A percentile compares a stretch with the other conserved stretches of the same genome.
Evolutionary conservation across 1,284 basidiomycete genomes (phyloP).

Genomic region (Anthracocystis walkeri): DNA sequence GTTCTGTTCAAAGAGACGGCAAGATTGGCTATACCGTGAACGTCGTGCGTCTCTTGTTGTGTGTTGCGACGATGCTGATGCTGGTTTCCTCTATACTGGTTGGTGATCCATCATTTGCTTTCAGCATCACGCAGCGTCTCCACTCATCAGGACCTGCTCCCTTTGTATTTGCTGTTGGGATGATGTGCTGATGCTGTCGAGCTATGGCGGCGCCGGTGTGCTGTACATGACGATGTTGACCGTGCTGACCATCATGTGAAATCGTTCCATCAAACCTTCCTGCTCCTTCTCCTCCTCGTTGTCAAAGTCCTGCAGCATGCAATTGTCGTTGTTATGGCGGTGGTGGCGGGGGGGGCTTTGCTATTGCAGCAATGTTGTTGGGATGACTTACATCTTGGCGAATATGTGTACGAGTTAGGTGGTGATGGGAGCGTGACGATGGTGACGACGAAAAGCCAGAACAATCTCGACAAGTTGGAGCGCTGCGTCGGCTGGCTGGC

Average conservation of each 20-base stretch:
- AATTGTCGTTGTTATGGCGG: neutral
- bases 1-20: too few relatives aligned
- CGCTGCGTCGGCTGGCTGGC: neutral
- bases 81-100: too few relatives aligned
- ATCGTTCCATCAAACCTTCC: neutral
- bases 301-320: conserved; percentile 9
- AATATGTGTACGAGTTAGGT: conserved; percentile 32
- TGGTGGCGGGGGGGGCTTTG: neutral
- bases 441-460: conserved; percentile 16
- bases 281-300: neutral
- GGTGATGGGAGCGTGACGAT: conserved; percentile 34
- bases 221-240: neutral
- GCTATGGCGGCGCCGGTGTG: neutral
- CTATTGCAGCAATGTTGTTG: conserved; percentile 21
- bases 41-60: too few relatives aligned
- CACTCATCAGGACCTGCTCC: neutral
- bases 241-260: neutral
- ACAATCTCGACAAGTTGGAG: conserved; percentile 4
- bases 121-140: neutral
- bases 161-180: neutral
- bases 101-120: too few relatives aligned
- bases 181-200: neutral
- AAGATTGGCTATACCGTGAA: too few relatives aligned
- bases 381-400: conserved; percentile 43
- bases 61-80: too few relatives aligned